Base-by-base conservation (phyloP, 345 rosid genomes). In the Eutrema japonicum region DNA sequence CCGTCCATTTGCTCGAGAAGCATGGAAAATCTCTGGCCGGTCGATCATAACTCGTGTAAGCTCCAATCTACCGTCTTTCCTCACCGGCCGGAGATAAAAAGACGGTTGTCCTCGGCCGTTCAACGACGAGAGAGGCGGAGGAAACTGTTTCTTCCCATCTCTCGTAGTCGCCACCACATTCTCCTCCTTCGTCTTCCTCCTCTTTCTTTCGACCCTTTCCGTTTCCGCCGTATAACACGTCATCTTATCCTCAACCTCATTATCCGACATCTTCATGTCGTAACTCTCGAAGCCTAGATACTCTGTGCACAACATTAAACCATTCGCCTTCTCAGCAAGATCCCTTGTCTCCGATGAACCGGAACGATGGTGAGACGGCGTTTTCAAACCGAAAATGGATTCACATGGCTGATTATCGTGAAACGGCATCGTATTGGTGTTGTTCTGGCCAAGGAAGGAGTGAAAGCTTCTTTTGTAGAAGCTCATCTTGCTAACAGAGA, bases 271-370 rank as follows among this genome's bases (percentile, higher is more conserved):
- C 66, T 70, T 76, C 69, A 85, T 89, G 40, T 85, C 87, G 8
- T 77, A 89, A 71, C 98, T 92, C 87, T 92, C 98, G 47, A 87
- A 89, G 66, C 98, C 98, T 12, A 92, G 77, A 70, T 91, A 85
- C 86, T 92, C 98, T 2, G 96, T 92, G 58, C 96, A 92, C 8
- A 89, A 86, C 88, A 72, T 83, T 68, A 89, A 60, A 33, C 93
- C 90, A 54, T 83, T 78, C 60, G 79, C 64, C 46, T 84, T 84
- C 30, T 87, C 89, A 27, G 77, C 18, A 72, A 74, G 84, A 48
- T 81, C 87, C 53, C 72, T 82, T 77, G 68, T 84, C 27, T 48
- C 36, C 16, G 35, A 2, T 55, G 29, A 63, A 8, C 27, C 27
- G 26, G 26, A 4, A 46, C 32, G 33, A 52, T 52, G 26, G 26